Percentiles rank a stretch among this genome's conserved stretches.
Evolutionary conservation across 345 rosid species (phyloP).

Genomic region (Salix brachista): DNA sequence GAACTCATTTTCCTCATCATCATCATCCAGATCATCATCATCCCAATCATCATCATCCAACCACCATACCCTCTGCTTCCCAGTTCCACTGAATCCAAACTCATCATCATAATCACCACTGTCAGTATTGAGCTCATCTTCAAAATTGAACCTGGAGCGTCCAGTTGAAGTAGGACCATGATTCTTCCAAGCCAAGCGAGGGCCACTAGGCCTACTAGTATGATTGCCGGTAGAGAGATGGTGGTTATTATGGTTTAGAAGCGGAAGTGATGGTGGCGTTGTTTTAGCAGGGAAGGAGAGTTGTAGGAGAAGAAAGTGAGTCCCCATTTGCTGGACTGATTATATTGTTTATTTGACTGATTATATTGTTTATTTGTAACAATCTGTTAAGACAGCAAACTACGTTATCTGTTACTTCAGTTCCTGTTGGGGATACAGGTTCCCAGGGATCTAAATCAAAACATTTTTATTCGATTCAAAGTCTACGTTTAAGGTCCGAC

Average conservation of each 20-base stretch:
- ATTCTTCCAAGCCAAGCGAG: background rate
- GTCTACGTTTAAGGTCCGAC: no score
- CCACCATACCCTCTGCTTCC: constrained; percentile 27
- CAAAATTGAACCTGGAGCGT: constrained; percentile 14
- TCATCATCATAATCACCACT: constrained; percentile 18
- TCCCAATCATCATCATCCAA: constrained; percentile 15
- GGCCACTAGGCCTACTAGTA: background rate
- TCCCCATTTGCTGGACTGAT: background rate
- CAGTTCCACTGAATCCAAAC: constrained; percentile 18
- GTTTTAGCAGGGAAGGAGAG: background rate
- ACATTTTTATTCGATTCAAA: no score
- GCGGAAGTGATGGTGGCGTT: constrained; percentile 2
- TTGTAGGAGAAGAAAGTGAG: background rate
- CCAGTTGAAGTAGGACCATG: background rate
- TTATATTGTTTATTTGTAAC: no score
- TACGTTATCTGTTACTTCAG: no score
- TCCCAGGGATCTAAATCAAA: no score
- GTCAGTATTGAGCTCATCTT: constrained; percentile 16
- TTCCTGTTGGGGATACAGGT: no score
- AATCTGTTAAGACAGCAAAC: no score
- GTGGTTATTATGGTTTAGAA: background rate
- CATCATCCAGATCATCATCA: constrained; percentile 21
- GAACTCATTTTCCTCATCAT: constrained; percentile 41
- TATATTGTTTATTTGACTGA: no score
- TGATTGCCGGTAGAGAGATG: background rate